Base-by-base conservation (phyloP, 2,329 filamentous ascomycete species). In the Lomentospora prolificans region DNA sequence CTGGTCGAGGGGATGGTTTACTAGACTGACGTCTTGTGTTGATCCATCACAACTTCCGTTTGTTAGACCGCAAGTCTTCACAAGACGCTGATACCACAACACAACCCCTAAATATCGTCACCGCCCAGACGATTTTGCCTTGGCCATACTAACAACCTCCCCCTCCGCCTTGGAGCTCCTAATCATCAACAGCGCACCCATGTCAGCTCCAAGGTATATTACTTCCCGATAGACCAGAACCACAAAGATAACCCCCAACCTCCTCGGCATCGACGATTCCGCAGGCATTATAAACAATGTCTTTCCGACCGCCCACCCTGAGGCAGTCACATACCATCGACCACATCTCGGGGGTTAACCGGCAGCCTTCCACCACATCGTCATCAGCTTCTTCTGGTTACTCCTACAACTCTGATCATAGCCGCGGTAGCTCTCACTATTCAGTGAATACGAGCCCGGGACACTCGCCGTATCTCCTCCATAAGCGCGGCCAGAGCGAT, bases 401-500 rank as follows among this genome's bases (percentile, higher is more conserved):
- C 66, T 87, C 85, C 1, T 75, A 77, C 59, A 64, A 69, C 52
- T 84, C 83, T 60, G 80, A 84, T 46, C 74, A 79, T 55, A 85
- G 82, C 64, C 72, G 77, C 55, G 81, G 83, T 39, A 89, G 85
- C 67, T 87, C 87, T 51, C 75, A 86, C 61, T 89, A 86, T 17
- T 92, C 89, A 30, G 78, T 82, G 60, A 79, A 79, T n/a, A 89
- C 88, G 31, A 82, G 81, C 66, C 75, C 75, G 50, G 80, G 44
- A 28, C 12, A 81, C 67, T 61, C 66, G 17, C 59, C 70, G 58
- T 66, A 67, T 58, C 64, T 70, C 58, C 76, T 78, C 51, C 89
- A 92, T 65, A 87, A 84, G 68, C 82, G 89, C 67, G 87, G 87
- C 58, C 79, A 84, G 68, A 92, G 88, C 70, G 88, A 94, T 74